A percentile compares a stretch with the other conserved stretches of the same genome.
These are phyloP conservation scores for Akanthomyces dipterigenus DNA, from an alignment of 2,329 filamentous ascomycete genomes.

Conservation along the genomic window DNA sequence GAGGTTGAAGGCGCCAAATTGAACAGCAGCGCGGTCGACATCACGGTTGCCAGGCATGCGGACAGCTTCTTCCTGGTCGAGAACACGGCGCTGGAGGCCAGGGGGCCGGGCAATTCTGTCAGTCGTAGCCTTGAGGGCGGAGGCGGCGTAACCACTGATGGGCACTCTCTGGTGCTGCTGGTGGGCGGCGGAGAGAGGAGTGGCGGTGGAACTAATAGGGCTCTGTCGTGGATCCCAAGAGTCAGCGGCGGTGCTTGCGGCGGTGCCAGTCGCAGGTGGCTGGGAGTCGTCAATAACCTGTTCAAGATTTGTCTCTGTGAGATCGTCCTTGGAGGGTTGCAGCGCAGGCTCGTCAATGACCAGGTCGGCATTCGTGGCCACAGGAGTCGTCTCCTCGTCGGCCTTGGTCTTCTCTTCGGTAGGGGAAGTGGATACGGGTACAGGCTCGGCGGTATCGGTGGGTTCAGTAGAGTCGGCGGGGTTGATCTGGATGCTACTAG, in stretches of 20 bases:
- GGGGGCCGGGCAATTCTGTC: constrained; percentile 60
- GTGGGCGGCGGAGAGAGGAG: constrained; percentile 58
- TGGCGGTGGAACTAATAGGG: constrained; percentile 54
- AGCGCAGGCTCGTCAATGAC: constrained; percentile 49
- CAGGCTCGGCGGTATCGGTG: constrained; percentile 25
- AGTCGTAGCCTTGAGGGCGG: constrained; percentile 70
- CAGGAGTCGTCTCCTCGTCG: constrained; percentile 28
- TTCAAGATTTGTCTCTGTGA: constrained; percentile 89
- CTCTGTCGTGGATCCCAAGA: constrained; percentile 67
- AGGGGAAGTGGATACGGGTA: constrained; percentile 27
- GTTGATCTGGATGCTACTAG: constrained; percentile 42
- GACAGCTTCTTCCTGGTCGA: constrained; percentile 95
- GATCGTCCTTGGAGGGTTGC: constrained; percentile 67
- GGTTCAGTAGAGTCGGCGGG: constrained; percentile 19
- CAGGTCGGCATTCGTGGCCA: constrained; percentile 28
- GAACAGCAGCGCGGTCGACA: constrained; percentile 84
- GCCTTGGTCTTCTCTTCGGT: constrained; percentile 22
- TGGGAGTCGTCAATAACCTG: constrained; percentile 77
- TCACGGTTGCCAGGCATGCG: constrained; percentile 97
- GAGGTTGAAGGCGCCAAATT: constrained; percentile 92
- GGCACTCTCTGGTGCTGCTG: constrained; percentile 56
- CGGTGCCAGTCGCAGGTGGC: constrained; percentile 72
- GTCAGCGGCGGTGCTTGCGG: constrained; percentile 82
- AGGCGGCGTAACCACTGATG: constrained; percentile 67
- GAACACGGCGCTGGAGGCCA: constrained; percentile 76